Evolutionary conservation across 2,329 filamentous ascomycete genomes (phyloP), one percentile per base, ranked within the genome.

Genomic region (Parasarocladium wereldwijsianum): DNA sequence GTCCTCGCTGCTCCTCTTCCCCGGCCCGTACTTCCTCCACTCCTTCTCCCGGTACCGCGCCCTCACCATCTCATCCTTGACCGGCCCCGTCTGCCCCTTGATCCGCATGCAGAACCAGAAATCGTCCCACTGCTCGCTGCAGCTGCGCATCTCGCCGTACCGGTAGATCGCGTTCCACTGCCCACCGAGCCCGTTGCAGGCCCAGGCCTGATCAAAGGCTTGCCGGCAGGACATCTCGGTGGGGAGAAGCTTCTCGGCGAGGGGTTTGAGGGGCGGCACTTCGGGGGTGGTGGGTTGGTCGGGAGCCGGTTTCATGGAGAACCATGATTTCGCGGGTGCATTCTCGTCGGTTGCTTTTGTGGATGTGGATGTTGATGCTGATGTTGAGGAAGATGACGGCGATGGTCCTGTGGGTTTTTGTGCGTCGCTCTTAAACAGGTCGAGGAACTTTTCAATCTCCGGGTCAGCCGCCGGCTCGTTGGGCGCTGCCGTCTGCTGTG

Each of bases 91-190:
- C 45, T 73, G 73, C 2, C 66, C 65, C 44, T 78, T 75, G 21
- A 75, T 76, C 39, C 82, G 76, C 86, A 96, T 94, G 63, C 90
- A 98, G 58, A 94, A 87, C 81, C 86, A 93, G 55, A 93, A 96
- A 53, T 93, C 82, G 36, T 77, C 70, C 85, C 87, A 94, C 38
- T 85, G 76, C 40, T 92, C 79, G 37, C 64, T 71, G 63, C 90
- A 98, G 4, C 70, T 66, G 25, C 77, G 71, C 45, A 93, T 60
- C 24, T 64, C 59, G 37, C 90, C 90, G 48, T 84, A 77, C 22
- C 90, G 79, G 63, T 96, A 98, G 21, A 96, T 69, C 45, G 84
- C 75, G 45, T 81, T 85, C 64, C 86, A 93, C 52, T 96, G 86
- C 1, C 87, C 85, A 31, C 84, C 86, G 7, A 93, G 64, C 0